Conservation (phyloP, 345 rosid species). For the Linum trigynum region DNA sequence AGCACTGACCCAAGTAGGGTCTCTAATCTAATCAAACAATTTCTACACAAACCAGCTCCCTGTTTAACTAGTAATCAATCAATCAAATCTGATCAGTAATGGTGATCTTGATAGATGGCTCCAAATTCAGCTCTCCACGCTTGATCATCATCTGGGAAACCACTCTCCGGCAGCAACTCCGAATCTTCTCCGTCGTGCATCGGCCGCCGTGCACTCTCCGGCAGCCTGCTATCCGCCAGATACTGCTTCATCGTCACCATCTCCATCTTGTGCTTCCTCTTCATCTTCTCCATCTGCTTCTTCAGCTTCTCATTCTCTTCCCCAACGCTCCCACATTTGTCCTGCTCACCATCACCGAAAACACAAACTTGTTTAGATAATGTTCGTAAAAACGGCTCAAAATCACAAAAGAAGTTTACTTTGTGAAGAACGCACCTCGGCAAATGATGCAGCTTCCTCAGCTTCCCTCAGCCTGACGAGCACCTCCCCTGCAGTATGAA, state of each 20-base stretch:
- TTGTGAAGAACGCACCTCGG: constrained; percentile 44
- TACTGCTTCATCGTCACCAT: constrained; percentile 74
- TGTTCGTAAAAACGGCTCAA: neutral
- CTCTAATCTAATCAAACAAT: no score
- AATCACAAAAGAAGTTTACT: neutral
- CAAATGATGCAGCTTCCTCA: constrained; percentile 64
- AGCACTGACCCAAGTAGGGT: no score
- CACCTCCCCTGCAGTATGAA: constrained; percentile 95
- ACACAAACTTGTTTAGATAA: neutral
- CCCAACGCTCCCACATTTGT: constrained; percentile 35
- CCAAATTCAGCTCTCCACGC: constrained; percentile 98
- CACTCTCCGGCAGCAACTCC: constrained; percentile 11
- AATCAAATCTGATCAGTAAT: constrained; percentile 6
- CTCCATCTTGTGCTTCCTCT: constrained; percentile 90
- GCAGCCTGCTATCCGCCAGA: constrained; percentile 71
- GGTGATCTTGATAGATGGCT: constrained; percentile 70
- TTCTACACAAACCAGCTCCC: no score
- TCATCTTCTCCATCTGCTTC: constrained; percentile 82
- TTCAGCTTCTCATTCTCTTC: constrained; percentile 73
- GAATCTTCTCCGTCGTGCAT: constrained; percentile 38
- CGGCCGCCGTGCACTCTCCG: constrained; percentile 72
- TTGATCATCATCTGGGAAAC: constrained; percentile 51
- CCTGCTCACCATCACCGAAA: constrained; percentile 29
- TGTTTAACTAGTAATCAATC: no score
- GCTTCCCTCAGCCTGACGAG: constrained; percentile 89